Evolutionary conservation across 345 rosid genomes (phyloP), one percentile per base, ranked within the genome.

Genomic region (Pugionium dolabratum): DNA sequence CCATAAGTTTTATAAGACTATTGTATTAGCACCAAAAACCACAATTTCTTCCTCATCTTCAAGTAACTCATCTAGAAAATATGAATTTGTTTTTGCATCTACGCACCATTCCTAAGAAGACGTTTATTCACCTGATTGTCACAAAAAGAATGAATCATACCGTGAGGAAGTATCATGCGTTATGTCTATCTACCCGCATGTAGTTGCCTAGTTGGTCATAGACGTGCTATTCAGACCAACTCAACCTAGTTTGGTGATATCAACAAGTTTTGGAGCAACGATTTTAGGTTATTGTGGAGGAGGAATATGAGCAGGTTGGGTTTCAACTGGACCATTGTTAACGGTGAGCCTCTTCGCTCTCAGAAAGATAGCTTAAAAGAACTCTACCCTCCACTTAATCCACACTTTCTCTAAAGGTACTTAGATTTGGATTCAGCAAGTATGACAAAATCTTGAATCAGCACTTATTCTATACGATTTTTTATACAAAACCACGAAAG

Each of bases 311-410:
- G 42, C 64, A 66, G 11, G 64, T 53, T 64, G 70, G 67, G 78
- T 77, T 66, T 77, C 84, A 35, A 51, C 75, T 50, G 64, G 29
- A 49, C 75, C 46, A 1, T 50, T 55, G 35, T 62, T 61, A 67
- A 80, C 59, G 7, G 71, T 26, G 82, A 42, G 84, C 79, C 55
- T 85, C 96, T 29, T 85, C 93, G 43, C 82, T 57, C 7, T 94
- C 90, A 42, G 88, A 88, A 52, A 91, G 88, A 78, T 88, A 86
- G 7, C 88, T 91, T 79, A n/a, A 88, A 64, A 52, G 96, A 91
- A 74, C 97, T 91, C 74, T 86, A 94, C 4, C 97, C 97, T 41
- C 96, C 94, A 59, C 94, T 5, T 34, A n/a, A n/a, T n/a, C n/a
- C n/a, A n/a, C n/a, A n/a, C n/a, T n/a, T n/a, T n/a, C n/a, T n/a